A percentile compares a stretch with the other conserved stretches of the same genome.
These are phyloP conservation scores for barrel medic (Medicago truncatula) DNA, from an alignment of 306 rosid genomes.

Conservation along the genomic window DNA sequence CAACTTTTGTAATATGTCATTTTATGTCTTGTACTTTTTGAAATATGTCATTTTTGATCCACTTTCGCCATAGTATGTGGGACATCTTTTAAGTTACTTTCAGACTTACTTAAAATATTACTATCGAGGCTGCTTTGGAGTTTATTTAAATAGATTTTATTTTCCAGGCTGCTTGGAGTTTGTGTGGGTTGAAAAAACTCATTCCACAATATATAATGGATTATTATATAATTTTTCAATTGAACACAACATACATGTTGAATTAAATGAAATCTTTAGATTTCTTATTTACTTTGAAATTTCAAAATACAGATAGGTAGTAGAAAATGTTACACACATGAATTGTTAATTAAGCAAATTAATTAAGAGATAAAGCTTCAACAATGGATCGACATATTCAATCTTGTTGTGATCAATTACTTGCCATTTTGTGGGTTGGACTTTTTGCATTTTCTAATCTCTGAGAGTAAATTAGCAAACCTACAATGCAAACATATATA, in stretches of 20 bases:
- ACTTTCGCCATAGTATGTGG: no score
- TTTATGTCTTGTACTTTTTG: no score
- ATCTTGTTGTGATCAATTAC: neutral
- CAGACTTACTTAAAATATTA: no score
- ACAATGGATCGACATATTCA: neutral
- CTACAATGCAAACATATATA: conserved; percentile 37
- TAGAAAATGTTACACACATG: conserved; percentile 7
- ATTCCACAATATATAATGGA: no score
- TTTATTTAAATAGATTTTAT: no score
- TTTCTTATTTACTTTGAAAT: neutral
- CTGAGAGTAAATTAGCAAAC: conserved; percentile 54
- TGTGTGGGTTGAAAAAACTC: no score
- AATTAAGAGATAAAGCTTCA: neutral
- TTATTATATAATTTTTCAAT: neutral
- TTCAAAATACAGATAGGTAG: neutral
- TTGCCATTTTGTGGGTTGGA: conserved; percentile 9
- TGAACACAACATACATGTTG: neutral
- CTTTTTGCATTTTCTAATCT: conserved; percentile 46
- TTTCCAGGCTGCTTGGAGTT: no score
- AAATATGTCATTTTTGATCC: no score
- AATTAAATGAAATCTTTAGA: neutral
- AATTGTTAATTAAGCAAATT: neutral
- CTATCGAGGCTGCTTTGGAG: no score
- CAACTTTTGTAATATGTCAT: no score
- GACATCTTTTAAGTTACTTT: no score